phyloP scores from a whole-genome alignment of 208 protist genomes.

The Leishmania tropica region DNA sequence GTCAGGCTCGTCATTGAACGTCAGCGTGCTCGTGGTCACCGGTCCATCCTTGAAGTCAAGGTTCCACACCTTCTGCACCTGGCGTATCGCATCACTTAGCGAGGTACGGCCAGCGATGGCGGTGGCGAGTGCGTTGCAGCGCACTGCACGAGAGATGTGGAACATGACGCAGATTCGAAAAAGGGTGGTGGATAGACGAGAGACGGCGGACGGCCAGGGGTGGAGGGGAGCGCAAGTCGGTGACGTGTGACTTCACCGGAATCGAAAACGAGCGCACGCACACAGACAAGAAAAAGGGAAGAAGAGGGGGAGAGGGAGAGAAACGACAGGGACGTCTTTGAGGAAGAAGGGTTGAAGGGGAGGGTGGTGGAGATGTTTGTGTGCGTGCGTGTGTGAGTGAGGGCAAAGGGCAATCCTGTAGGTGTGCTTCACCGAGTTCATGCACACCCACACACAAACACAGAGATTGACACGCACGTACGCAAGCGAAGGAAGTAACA shows the following conservation, averaged over 20 bases:
- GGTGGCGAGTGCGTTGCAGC: slow-evolving; percentile 30
- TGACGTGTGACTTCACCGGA: background rate
- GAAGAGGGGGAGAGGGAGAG: background rate
- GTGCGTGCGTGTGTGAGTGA: too few species aligned
- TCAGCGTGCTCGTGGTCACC: slow-evolving; percentile 48
- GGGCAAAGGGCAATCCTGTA: too few species aligned
- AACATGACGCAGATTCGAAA: slow-evolving; percentile 10
- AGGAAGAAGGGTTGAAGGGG: background rate
- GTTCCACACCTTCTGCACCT: slow-evolving; percentile 70
- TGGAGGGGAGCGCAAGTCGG: too few species aligned
- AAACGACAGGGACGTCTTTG: background rate
- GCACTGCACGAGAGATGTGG: slow-evolving; percentile 14
- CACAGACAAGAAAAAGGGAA: background rate
- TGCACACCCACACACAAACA: background rate
- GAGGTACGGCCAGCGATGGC: slow-evolving; percentile 19
- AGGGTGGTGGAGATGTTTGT: too few species aligned
- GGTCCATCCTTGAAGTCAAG: slow-evolving; percentile 55
- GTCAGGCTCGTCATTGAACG: slow-evolving; percentile 43
- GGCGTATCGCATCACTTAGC: slow-evolving; percentile 43
- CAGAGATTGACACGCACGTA: background rate
- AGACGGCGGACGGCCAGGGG: background rate
- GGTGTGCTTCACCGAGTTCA: too few species aligned
- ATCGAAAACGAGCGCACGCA: background rate
- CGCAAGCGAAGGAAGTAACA: too few species aligned
- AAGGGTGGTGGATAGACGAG: background rate